Percentiles rank a stretch among this genome's conserved stretches.
phyloP scores from a whole-genome alignment of 2,329 filamentous ascomycete genomes.

The Pseudogymnoascus sp. region DNA sequence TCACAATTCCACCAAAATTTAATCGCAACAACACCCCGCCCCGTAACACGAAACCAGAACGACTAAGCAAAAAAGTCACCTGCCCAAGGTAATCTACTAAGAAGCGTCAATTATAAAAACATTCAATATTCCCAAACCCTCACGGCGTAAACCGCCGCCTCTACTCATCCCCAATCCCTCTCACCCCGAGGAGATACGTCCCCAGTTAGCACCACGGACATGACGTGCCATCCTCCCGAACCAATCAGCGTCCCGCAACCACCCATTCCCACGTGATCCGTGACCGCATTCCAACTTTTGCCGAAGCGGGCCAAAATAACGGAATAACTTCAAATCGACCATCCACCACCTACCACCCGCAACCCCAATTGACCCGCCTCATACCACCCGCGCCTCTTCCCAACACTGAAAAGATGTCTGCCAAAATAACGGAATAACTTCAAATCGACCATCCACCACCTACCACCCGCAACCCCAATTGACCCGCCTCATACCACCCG shows the following conservation, averaged over 20 bases:
- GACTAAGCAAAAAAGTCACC: background rate
- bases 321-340: constrained; percentile 2
- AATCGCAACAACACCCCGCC: background rate
- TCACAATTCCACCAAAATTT: background rate
- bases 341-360: constrained; percentile 5
- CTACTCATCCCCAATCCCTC: background rate
- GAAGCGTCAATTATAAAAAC: background rate
- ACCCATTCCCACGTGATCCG: background rate
- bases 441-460: background rate
- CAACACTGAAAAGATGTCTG: constrained; percentile 23
- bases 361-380: background rate
- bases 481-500: background rate
- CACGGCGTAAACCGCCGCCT: background rate
- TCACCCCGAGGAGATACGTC: background rate
- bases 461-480: constrained; percentile 7
- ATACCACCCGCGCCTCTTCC: background rate
- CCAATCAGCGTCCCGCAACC: background rate
- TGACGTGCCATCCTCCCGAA: background rate
- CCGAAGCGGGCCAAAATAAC: constrained; percentile 1
- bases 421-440: constrained; percentile 11
- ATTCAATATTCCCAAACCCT: background rate
- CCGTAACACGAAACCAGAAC: background rate
- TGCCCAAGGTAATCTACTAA: background rate
- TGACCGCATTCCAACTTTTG: constrained; percentile 7
- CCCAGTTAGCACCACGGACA: background rate